Percentiles rank a stretch among this genome's conserved stretches.
phyloP scores from a whole-genome alignment of 208 protist species.

The Leptomonas seymouri region DNA sequence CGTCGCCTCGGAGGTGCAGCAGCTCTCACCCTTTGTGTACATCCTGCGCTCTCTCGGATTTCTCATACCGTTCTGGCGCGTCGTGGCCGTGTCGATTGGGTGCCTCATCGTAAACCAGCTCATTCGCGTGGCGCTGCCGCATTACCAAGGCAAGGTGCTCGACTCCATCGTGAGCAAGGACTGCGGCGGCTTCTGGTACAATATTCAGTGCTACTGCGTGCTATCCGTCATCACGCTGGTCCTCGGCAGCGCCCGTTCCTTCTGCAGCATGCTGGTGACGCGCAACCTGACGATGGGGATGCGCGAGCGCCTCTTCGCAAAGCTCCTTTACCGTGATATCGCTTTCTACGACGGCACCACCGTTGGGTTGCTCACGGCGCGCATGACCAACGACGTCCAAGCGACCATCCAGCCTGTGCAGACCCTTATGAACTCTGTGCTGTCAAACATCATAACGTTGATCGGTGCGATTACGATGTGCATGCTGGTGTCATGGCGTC shows the following conservation, averaged over 20 bases:
- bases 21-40: constrained; percentile 47
- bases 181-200: constrained; percentile 35
- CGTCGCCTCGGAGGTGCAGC: constrained; percentile 16
- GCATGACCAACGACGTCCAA: constrained; percentile 71
- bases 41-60: constrained; percentile 45
- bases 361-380: constrained; percentile 53
- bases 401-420: constrained; percentile 52
- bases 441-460: constrained; percentile 52
- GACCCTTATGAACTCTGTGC: constrained; percentile 46
- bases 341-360: constrained; percentile 57
- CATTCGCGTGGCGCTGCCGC: constrained; percentile 43
- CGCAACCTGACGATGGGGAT: constrained; percentile 53
- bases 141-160: constrained; percentile 57
- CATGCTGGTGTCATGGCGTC: constrained; percentile 48
- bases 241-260: constrained; percentile 47
- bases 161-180: constrained; percentile 48
- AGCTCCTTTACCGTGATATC: constrained; percentile 57
- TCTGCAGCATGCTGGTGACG: constrained; percentile 53
- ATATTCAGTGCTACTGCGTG: constrained; percentile 39
- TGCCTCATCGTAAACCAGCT: constrained; percentile 46
- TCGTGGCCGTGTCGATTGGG: constrained; percentile 36
- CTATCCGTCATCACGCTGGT: constrained; percentile 47
- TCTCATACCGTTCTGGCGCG: constrained; percentile 43
- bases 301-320: constrained; percentile 43
- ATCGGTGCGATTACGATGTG: constrained; percentile 53